Percentiles rank a stretch among this genome's conserved stretches.
These are phyloP conservation scores for Fusarium equiseti DNA, from an alignment of 2,329 filamentous ascomycete species.

Conservation along the genomic window DNA sequence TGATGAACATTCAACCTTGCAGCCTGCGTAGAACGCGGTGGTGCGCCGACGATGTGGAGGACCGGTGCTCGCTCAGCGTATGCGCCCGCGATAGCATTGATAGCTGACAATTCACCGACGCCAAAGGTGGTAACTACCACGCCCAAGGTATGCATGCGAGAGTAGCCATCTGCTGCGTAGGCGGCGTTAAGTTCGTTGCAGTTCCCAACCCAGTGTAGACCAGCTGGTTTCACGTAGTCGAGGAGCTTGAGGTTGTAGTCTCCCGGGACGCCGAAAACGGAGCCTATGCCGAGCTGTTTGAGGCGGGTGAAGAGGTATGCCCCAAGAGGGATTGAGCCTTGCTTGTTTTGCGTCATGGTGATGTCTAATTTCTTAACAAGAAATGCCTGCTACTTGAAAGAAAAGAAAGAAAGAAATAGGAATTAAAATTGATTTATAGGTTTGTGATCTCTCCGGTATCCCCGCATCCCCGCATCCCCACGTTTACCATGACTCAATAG, in stretches of 20 bases:
- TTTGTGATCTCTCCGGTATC: no score
- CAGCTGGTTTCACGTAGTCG: constrained; percentile 13
- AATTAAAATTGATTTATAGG: no score
- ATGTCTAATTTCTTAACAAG: rapidly evolving
- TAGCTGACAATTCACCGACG: constrained; percentile 18
- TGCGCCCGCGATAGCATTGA: constrained; percentile 15
- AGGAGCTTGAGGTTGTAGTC: constrained; percentile 26
- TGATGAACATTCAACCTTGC: neutral
- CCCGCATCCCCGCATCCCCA: constrained; percentile 4
- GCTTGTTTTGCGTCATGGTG: neutral
- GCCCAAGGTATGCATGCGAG: constrained; percentile 1
- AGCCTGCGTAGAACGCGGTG: neutral
- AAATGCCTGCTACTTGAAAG: rapidly evolving
- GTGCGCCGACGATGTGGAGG: constrained; percentile 12
- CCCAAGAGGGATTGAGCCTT: constrained; percentile 1
- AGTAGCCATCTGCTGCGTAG: constrained; percentile 18
- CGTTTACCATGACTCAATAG: neutral
- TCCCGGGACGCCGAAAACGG: constrained; percentile 20
- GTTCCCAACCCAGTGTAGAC: constrained; percentile 19
- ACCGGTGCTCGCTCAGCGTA: constrained; percentile 18
- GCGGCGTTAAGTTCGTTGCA: constrained; percentile 23
- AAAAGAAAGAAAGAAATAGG: no score
- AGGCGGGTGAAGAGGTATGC: constrained; percentile 18
- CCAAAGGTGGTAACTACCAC: constrained; percentile 19
- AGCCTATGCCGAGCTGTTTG: constrained; percentile 15